Percentiles rank a stretch among this genome's conserved stretches.
phyloP scores from a whole-genome alignment of 2,329 filamentous ascomycete species.

The Aspergillus sp. region DNA sequence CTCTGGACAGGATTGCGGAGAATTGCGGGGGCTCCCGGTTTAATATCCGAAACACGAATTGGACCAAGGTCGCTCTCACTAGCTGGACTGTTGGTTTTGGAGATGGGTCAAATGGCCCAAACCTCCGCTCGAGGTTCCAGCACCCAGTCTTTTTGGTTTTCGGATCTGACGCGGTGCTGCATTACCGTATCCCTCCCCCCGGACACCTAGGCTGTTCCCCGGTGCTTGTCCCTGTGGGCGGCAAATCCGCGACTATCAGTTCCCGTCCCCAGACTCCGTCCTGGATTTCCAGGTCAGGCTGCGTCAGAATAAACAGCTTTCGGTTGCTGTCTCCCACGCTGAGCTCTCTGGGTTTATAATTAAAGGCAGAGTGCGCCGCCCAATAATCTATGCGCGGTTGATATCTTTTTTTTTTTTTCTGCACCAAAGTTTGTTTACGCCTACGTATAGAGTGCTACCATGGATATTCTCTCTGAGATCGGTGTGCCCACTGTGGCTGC shows the following conservation, averaged over 20 bases:
- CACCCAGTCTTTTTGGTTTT: not conserved
- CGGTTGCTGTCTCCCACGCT: not conserved
- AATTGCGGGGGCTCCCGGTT: not conserved
- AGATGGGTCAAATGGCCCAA: not conserved
- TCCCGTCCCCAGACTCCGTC: constrained; percentile 26
- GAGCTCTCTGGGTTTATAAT: not conserved
- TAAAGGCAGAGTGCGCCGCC: not conserved
- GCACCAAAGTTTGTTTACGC: not conserved
- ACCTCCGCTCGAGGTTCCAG: not conserved
- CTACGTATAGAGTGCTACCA: constrained; percentile 5
- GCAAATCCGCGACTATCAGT: constrained; percentile 23
- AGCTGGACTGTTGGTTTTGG: not conserved
- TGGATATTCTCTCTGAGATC: constrained; percentile 32
- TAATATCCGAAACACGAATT: not conserved
- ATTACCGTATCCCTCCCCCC: constrained; percentile 3
- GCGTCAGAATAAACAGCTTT: not conserved
- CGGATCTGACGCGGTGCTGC: not conserved
- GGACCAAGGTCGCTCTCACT: not conserved
- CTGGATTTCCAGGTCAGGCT: constrained; percentile 1
- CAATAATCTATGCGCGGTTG: not conserved
- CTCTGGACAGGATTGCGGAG: too few species aligned
- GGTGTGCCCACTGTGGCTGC: constrained; percentile 30
- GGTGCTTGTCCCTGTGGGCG: constrained; percentile 13
- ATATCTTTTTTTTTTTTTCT: not conserved
- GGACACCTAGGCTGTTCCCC: constrained; percentile 1